These are phyloP conservation scores for Tephrocybe sp. DNA, from an alignment of 768 basidiomycete genomes.

Conservation along the genomic window DNA sequence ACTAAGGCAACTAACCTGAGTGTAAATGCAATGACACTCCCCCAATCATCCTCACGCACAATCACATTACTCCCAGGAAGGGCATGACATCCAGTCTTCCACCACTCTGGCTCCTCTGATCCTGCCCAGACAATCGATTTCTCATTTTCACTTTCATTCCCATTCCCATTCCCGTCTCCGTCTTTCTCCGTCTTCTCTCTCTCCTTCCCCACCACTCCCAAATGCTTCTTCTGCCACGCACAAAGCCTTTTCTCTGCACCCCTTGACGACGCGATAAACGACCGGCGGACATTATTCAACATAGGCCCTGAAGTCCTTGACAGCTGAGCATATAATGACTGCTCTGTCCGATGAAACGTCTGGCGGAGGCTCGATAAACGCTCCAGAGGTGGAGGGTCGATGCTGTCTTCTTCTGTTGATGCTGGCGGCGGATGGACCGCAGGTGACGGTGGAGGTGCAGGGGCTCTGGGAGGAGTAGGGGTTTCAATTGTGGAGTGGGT, in stretches of 20 bases:
- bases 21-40: constrained; percentile 76
- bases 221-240: constrained; percentile 68
- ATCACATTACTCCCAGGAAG: constrained; percentile 66
- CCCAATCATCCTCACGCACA: constrained; percentile 71
- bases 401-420: constrained; percentile 15
- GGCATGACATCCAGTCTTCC: constrained; percentile 55
- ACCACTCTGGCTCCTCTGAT: constrained; percentile 61
- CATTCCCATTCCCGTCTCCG: constrained; percentile 22
- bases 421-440: constrained; percentile 10
- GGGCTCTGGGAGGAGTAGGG: background rate
- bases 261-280: constrained; percentile 49
- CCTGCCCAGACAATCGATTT: too few relatives aligned
- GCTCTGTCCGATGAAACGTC: constrained; percentile 58
- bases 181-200: background rate
- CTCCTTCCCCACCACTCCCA: constrained; percentile 19
- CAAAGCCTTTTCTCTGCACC: constrained; percentile 52
- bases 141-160: too few relatives aligned
- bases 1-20: constrained; percentile 50
- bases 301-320: constrained; percentile 37
- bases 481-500: too few relatives aligned
- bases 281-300: constrained; percentile 63
- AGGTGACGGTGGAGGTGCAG: constrained; percentile 12
- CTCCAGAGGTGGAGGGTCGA: constrained; percentile 25
- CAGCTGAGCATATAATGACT: constrained; percentile 54
- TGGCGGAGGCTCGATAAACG: constrained; percentile 50